phyloP scores from a whole-genome alignment of 345 rosid genomes.

The Ceriops decandra region DNA sequence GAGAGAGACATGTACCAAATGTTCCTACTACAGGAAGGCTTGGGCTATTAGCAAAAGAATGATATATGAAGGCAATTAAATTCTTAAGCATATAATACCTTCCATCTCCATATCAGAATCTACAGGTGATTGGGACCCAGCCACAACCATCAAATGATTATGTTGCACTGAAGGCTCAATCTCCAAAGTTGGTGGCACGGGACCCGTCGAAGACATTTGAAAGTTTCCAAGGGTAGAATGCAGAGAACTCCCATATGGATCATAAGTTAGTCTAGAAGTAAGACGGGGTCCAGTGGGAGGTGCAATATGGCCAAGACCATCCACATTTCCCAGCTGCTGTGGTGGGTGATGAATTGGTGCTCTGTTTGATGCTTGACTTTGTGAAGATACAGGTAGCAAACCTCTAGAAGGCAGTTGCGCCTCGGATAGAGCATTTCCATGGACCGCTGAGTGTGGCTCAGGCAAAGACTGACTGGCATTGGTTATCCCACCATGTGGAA shows the following conservation, averaged over 20 bases:
- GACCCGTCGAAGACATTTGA: slow-evolving; percentile 22
- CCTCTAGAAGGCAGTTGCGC: slow-evolving; percentile 26
- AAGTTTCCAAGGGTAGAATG: slow-evolving; percentile 15
- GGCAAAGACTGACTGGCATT: slow-evolving; percentile 34
- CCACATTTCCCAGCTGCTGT: slow-evolving; percentile 23
- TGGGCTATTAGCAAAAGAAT: background rate
- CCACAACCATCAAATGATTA: slow-evolving; percentile 10
- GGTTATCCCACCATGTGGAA: slow-evolving; percentile 25
- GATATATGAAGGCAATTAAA: background rate
- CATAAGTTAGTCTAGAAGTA: slow-evolving; percentile 23
- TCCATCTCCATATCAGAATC: slow-evolving; percentile 93
- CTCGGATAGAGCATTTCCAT: slow-evolving; percentile 22
- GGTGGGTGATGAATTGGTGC: slow-evolving; percentile 24
- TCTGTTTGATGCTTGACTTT: slow-evolving; percentile 29
- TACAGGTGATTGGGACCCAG: slow-evolving; percentile 26
- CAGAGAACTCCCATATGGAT: slow-evolving; percentile 21
- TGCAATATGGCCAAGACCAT: slow-evolving; percentile 27
- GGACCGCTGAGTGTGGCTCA: slow-evolving; percentile 15
- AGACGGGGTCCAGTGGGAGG: slow-evolving; percentile 29
- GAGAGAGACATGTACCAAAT: too few relatives aligned
- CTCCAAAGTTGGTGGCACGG: slow-evolving; percentile 32
- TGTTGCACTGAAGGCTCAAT: slow-evolving; percentile 12
- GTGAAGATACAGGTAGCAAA: slow-evolving; percentile 36
- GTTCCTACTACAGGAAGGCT: too few relatives aligned
- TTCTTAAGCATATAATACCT: slow-evolving; percentile 34